These are phyloP conservation scores for Phialocephala sp. DNA, from an alignment of 2,329 filamentous ascomycete genomes.

Conservation along the genomic window DNA sequence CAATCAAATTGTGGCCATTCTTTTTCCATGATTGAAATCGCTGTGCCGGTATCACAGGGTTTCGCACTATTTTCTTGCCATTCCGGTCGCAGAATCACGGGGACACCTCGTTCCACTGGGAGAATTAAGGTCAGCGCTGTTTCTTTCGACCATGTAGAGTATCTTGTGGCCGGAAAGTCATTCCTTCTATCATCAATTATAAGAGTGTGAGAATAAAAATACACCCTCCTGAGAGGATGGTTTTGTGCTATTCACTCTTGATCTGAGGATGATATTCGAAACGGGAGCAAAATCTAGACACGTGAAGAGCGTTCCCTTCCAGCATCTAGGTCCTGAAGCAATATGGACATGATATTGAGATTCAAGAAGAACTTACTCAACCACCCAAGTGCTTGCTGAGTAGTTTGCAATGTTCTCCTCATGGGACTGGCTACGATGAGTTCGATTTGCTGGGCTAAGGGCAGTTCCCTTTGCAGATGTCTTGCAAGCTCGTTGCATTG, in stretches of 20 bases:
- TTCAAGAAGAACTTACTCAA: slow-evolving; percentile 24
- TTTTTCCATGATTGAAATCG: slow-evolving; percentile 35
- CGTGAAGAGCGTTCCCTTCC: no score
- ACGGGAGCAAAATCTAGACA: no score
- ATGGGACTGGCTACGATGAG: slow-evolving; percentile 44
- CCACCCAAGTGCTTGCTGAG: slow-evolving; percentile 39
- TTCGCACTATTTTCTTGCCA: slow-evolving; percentile 43
- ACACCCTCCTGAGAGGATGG: no score
- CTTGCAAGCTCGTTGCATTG: slow-evolving; percentile 36
- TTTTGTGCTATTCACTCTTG: no score
- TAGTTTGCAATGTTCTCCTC: slow-evolving; percentile 35
- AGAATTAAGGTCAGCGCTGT: background rate
- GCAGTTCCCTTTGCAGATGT: slow-evolving; percentile 37
- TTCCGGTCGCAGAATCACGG: slow-evolving; percentile 39
- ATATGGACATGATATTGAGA: no score
- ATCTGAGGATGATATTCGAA: no score
- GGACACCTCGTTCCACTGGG: slow-evolving; percentile 36
- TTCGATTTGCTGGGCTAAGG: slow-evolving; percentile 39
- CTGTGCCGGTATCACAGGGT: slow-evolving; percentile 42
- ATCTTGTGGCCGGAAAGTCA: background rate
- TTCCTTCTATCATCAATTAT: no score
- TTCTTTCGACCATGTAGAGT: background rate
- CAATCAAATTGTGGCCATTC: slow-evolving; percentile 45
- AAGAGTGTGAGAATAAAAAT: no score
- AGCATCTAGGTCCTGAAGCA: no score